Base-by-base conservation (phyloP, 148 eudicot genomes). In the Rhododendron vialii region DNA sequence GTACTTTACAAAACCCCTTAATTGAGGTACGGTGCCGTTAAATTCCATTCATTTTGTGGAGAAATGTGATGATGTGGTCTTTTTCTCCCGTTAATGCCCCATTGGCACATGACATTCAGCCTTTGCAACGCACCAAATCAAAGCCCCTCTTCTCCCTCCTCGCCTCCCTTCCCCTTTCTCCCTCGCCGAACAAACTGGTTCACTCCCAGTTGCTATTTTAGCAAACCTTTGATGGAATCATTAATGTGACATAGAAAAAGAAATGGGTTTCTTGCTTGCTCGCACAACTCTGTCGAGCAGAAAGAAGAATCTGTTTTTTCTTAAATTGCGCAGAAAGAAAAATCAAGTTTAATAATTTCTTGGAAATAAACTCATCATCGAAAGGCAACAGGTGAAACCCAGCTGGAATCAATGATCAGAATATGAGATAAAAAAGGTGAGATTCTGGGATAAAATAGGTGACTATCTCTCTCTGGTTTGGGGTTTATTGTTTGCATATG, bases 381-480 rank as follows among this genome's bases (percentile, higher is more conserved):
- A 43, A 24, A 74, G 82, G 79, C 88, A 78, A 82, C 75, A 88
- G 87, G 88, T 86, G 90, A 90, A 88, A 91, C 90, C 90, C 94
- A 93, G 92, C 93, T 91, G 92, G 92, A 93, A 94, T 88, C 95
- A 93, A 93, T 94, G 83, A 93, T 93, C 89, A 91, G 87, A 77
- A 53, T 87, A 83, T 84, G 65, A 41, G 80, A 86, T 79, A 53
- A 88, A 88, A 85, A 38, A 69, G 75, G 75, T 69, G 36, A 36
- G 75, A 69, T 30, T 69, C 75, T 69, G 36, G 2, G 36, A 36
- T 36, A 36, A 36, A 36, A 36, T 2, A 36, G 36, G 36, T 36
- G 36, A 36, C 36, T 69, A 20, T 69, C 38, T 28, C 75, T 26
- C 36, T 28, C 75, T 57, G 20, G 55, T 53, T 55, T 86, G 77